These are phyloP conservation scores for Cercospora nicotianae DNA, from an alignment of 2,329 filamentous ascomycete species.

Conservation along the genomic window DNA sequence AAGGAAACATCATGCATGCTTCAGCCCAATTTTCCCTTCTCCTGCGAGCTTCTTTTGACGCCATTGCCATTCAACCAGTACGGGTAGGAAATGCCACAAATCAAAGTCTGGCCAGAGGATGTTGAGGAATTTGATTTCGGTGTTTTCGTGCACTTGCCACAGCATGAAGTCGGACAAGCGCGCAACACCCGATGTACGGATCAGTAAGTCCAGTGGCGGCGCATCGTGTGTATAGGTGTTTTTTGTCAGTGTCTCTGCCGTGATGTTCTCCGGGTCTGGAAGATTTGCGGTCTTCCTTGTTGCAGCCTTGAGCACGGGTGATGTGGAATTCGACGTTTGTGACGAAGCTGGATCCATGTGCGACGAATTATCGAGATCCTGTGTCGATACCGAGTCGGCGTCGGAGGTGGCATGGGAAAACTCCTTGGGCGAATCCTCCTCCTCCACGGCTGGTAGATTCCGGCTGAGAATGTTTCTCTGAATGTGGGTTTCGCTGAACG, in stretches of 20 bases:
- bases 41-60: slow-evolving; percentile 49
- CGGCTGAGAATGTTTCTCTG: slow-evolving; percentile 71
- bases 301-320: slow-evolving; percentile 41
- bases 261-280: slow-evolving; percentile 85
- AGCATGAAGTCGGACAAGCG: slow-evolving; percentile 97
- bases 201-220: slow-evolving; percentile 85
- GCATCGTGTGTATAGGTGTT: slow-evolving; percentile 86
- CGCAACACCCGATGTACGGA: slow-evolving; percentile 90
- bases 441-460: slow-evolving; percentile 45
- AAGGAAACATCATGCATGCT: slow-evolving; percentile 8
- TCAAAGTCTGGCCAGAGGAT: slow-evolving; percentile 97
- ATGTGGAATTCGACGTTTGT: slow-evolving; percentile 41
- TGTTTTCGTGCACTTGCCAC: slow-evolving; percentile 94
- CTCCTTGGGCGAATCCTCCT: slow-evolving; percentile 31
- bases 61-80: slow-evolving; percentile 86
- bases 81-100: slow-evolving; percentile 87
- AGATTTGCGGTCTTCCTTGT: slow-evolving; percentile 29
- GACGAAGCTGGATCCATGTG: slow-evolving; percentile 42
- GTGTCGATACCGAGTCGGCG: slow-evolving; percentile 31
- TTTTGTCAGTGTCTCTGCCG: slow-evolving; percentile 73
- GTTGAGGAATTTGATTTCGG: slow-evolving; percentile 87
- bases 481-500: slow-evolving; percentile 86
- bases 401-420: slow-evolving; percentile 23
- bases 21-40: slow-evolving; percentile 21
- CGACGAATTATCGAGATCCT: slow-evolving; percentile 34